Evolutionary conservation across 2,329 filamentous ascomycete genomes (phyloP).

Genomic region (Venturiaceae sp.): DNA sequence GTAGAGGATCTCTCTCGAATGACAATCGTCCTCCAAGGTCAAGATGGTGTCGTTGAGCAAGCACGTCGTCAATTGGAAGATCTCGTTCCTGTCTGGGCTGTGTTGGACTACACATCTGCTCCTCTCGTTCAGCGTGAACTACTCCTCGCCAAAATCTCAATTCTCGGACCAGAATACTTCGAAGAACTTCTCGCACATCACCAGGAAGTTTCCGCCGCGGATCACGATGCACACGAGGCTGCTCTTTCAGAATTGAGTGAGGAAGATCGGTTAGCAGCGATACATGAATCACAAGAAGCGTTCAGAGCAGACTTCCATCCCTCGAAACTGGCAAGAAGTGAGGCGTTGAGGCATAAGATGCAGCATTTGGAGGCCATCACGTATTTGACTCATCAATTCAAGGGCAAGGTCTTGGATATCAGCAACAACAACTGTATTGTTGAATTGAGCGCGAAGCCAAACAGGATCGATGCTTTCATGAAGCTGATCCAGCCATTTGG

Average conservation of each 20-base stretch:
- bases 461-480: slow-evolving; percentile 92
- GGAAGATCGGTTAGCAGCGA: slow-evolving; percentile 10
- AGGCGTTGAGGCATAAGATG: slow-evolving; percentile 92
- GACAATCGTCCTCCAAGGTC: slow-evolving; percentile 94
- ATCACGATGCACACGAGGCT: slow-evolving; percentile 17
- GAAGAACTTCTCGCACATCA: slow-evolving; percentile 95
- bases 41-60: slow-evolving; percentile 96
- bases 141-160: slow-evolving; percentile 91
- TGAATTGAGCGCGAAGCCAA: slow-evolving; percentile 88
- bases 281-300: slow-evolving; percentile 25
- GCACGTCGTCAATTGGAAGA: slow-evolving; percentile 92
- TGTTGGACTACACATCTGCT: slow-evolving; percentile 87
- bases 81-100: slow-evolving; percentile 94
- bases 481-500: slow-evolving; percentile 92
- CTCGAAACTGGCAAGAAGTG: slow-evolving; percentile 70
- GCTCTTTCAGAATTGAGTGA: neutral
- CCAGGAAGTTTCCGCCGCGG: slow-evolving; percentile 66
- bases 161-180: slow-evolving; percentile 94
- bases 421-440: slow-evolving; percentile 98
- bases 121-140: slow-evolving; percentile 94
- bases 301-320: slow-evolving; percentile 70
- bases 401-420: slow-evolving; percentile 94
- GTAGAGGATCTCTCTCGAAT: slow-evolving; percentile 94
- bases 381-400: slow-evolving; percentile 93
- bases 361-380: slow-evolving; percentile 96